phyloP scores from a whole-genome alignment of 352 stramenopile genomes.

The Blastocystis sp. region DNA sequence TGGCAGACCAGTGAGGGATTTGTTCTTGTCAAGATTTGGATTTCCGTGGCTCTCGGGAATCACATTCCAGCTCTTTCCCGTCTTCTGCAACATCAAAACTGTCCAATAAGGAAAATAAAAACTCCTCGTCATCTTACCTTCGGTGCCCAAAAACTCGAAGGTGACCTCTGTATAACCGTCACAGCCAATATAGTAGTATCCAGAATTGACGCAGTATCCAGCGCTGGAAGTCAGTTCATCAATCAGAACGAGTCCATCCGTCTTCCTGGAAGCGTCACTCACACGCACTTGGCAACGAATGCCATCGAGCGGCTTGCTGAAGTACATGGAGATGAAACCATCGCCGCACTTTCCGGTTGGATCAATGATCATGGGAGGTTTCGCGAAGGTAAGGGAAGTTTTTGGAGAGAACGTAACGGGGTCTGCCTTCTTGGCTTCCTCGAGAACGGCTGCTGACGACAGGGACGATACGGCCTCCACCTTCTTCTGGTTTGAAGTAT shows the following conservation, averaged over 20 bases:
- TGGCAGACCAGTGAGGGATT: neutral
- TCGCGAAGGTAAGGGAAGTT: no score
- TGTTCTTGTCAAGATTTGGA: neutral
- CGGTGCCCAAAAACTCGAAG: neutral
- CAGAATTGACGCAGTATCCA: neutral
- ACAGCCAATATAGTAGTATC: constrained; percentile 21
- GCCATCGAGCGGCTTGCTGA: neutral
- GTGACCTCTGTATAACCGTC: neutral
- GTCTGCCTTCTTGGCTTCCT: no score
- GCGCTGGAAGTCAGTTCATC: neutral
- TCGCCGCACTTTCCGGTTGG: no score
- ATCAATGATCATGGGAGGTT: no score
- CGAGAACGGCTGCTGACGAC: no score
- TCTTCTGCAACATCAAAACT: neutral
- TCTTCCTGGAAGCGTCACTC: neutral
- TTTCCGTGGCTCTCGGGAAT: neutral
- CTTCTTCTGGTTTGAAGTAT: no score
- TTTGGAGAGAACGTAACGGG: no score
- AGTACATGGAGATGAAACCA: neutral
- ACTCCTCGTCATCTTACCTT: neutral
- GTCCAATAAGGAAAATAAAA: neutral
- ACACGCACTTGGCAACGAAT: neutral
- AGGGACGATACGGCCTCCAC: no score
- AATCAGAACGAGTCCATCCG: neutral
- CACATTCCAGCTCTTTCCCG: neutral